These are phyloP conservation scores for Scleroderma bovista DNA, from an alignment of 768 basidiomycete genomes.

Conservation along the genomic window DNA sequence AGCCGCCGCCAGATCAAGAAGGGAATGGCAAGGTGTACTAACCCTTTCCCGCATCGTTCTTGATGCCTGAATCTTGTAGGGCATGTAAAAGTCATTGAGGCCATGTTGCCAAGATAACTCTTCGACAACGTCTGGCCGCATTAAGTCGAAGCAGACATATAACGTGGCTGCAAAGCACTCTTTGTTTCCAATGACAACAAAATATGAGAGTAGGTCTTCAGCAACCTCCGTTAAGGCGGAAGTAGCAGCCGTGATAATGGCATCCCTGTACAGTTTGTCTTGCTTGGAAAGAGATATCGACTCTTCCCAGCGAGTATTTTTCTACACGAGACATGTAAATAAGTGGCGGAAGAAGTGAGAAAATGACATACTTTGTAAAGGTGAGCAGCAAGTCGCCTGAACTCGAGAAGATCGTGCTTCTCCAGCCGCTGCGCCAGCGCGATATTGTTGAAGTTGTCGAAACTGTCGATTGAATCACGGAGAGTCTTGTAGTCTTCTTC, in stretches of 20 bases:
- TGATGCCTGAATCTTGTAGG: constrained; percentile 86
- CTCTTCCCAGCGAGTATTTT: constrained; percentile 95
- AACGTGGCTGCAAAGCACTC: constrained; percentile 93
- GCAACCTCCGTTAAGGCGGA: constrained; percentile 84
- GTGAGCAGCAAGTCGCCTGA: constrained; percentile 91
- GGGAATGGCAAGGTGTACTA: constrained; percentile 5
- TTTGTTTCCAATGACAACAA: constrained; percentile 97
- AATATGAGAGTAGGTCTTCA: constrained; percentile 93
- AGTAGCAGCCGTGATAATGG: constrained; percentile 87
- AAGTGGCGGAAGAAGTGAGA: neutral
- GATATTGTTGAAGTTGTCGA: constrained; percentile 96
- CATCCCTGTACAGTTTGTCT: constrained; percentile 96
- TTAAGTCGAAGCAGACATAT: constrained; percentile 92
- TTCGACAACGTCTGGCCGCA: constrained; percentile 88
- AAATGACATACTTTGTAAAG: constrained; percentile 73
- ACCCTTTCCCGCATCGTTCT: constrained; percentile 76
- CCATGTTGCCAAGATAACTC: constrained; percentile 96
- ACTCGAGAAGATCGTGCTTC: constrained; percentile 88
- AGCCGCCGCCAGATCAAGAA: constrained; percentile 4
- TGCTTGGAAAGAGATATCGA: constrained; percentile 93
- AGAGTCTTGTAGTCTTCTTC: constrained; percentile 99
- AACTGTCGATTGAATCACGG: constrained; percentile 95
- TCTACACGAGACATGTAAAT: constrained; percentile 41
- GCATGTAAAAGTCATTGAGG: constrained; percentile 97
- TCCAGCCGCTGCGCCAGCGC: constrained; percentile 81